Evolutionary conservation across 176 grass and related monocot genomes (phyloP), one percentile per base, ranked within the genome.

Genomic region (Lolium perenne): DNA sequence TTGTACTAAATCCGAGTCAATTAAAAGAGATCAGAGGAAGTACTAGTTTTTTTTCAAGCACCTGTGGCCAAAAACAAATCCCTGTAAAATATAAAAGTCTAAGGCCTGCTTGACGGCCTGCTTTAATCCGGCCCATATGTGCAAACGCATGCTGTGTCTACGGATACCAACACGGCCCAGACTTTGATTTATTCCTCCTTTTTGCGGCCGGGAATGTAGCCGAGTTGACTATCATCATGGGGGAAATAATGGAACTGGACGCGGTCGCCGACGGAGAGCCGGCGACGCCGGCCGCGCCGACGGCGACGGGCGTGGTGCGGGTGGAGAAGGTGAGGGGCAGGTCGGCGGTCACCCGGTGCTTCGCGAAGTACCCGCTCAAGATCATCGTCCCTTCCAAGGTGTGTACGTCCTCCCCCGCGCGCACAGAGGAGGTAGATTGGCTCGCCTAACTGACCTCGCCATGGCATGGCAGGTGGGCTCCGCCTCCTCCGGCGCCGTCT

Each of bases 311-410:
- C 3, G 71, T 86, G 71, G 91, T 91, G 53, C 84, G 41, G 59
- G 88, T 98, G 66, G 95, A 94, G 95, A 98, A 82, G 87, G 89
- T 95, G 66, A 72, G 91, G 54, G 95, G 93, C 3, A 85, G 76
- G 89, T 98, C 95, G 21, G 88, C 78, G 51, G 67, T 94, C 43
- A 94, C 93, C 47, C 74, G 88, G 12, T 98, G 95, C 88, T 98
- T 98, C 80, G 86, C 85, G 41, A 92, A 86, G 86, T 98, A 98
- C 70, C 95, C 95, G 8, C 91, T 98, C 78, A 95, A 98, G 90
- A 81, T 98, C 82, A 98, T 98, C 88, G 70, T 88, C 68, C 93
- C 95, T 5, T 92, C 92, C 69, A 98, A 95, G 90, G 90, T 92
- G 22, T 22, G 15, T 20, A 17, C 43, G 8, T 22, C 4, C 16